Conservation (phyloP, 352 stramenopile species). For the Plasmopara viticola region DNA sequence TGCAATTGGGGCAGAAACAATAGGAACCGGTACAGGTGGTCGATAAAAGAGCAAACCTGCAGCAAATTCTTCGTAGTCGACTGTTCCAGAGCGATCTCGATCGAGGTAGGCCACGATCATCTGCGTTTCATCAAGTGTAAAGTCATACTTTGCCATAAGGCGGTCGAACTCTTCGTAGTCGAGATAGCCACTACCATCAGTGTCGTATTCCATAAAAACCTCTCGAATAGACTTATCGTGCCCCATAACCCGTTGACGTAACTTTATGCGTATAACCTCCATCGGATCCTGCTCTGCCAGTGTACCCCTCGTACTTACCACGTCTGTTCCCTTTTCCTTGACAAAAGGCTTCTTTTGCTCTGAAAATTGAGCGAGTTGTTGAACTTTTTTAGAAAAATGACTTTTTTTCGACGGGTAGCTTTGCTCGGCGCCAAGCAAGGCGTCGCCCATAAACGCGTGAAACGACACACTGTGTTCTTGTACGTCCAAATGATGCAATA, state of each 20-base stretch:
- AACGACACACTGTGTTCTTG: slow-evolving; percentile 41
- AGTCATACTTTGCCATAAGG: slow-evolving; percentile 65
- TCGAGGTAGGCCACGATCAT: slow-evolving; percentile 51
- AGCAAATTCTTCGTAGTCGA: slow-evolving; percentile 73
- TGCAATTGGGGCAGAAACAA: neutral
- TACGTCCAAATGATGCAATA: slow-evolving; percentile 40
- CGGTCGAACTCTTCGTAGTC: slow-evolving; percentile 61
- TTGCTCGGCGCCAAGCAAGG: slow-evolving; percentile 33
- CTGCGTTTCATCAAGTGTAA: slow-evolving; percentile 36
- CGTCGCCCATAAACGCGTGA: slow-evolving; percentile 40
- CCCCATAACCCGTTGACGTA: slow-evolving; percentile 59
- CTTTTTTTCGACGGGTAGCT: slow-evolving; percentile 25
- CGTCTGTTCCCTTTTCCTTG: slow-evolving; percentile 12
- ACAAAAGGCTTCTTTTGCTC: slow-evolving; percentile 2
- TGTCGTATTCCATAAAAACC: slow-evolving; percentile 63
- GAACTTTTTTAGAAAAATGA: slow-evolving; percentile 14
- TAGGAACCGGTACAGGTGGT: slow-evolving; percentile 13
- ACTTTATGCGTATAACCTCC: slow-evolving; percentile 45
- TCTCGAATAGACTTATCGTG: slow-evolving; percentile 71
- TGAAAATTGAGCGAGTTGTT: slow-evolving; percentile 2
- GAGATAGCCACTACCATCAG: slow-evolving; percentile 47
- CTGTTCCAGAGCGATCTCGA: slow-evolving; percentile 47
- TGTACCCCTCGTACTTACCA: slow-evolving; percentile 5
- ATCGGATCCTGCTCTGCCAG: slow-evolving; percentile 30
- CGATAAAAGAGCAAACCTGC: slow-evolving; percentile 61